These are phyloP conservation scores for Staphylotrichum tortipilum DNA, from an alignment of 495 filamentous ascomycete species.

Conservation along the genomic window DNA sequence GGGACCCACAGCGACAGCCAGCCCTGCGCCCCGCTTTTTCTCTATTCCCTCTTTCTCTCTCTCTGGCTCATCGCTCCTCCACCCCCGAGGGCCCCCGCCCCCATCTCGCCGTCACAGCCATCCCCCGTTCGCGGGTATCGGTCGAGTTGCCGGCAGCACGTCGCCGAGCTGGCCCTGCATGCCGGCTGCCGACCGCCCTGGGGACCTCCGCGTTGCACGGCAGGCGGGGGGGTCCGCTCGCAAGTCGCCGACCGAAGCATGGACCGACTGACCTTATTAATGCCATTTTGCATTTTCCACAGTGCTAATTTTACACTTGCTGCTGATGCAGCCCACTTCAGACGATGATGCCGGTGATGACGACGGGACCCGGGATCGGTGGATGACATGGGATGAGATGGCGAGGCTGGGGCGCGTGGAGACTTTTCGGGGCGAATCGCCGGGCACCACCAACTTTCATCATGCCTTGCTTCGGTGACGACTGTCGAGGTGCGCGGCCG, in stretches of 20 bases:
- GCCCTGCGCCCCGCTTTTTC: too few relatives aligned
- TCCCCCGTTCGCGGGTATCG: neutral
- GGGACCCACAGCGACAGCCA: neutral
- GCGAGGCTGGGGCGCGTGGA: too few relatives aligned
- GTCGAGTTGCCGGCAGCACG: too few relatives aligned
- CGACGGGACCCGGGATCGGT: neutral
- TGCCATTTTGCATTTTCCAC: neutral
- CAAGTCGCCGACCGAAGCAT: neutral
- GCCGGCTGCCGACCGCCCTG: neutral
- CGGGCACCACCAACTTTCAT: neutral
- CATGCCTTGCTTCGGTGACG: neutral
- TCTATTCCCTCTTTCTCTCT: too few relatives aligned
- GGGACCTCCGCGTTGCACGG: neutral
- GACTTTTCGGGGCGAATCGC: neutral
- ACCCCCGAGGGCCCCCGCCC: too few relatives aligned
- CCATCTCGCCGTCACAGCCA: too few relatives aligned
- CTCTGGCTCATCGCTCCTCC: neutral
- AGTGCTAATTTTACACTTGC: too few relatives aligned
- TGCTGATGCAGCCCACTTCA: neutral
- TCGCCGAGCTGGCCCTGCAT: slow-evolving; percentile 1
- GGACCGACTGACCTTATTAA: neutral
- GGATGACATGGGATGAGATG: neutral
- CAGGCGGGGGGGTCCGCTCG: neutral
- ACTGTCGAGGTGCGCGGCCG: neutral
- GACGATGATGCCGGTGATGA: slow-evolving; percentile 4